Conservation (phyloP, 805 yeast genomes). For the Candida anglica region DNA sequence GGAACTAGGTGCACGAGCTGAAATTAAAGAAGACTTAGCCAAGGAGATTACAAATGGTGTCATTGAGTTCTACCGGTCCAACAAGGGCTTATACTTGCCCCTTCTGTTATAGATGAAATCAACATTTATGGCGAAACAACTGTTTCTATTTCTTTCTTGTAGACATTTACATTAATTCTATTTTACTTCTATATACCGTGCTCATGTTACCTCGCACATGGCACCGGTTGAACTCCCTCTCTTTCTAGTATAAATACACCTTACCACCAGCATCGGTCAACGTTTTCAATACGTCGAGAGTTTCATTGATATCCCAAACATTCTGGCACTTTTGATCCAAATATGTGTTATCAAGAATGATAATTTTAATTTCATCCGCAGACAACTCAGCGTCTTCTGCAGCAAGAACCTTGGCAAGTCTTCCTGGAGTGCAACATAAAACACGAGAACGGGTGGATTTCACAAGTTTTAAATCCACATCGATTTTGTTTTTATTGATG, state of each 20-base stretch:
- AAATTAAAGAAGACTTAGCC: slow-evolving; percentile 12
- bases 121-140: too few species aligned
- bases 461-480: slow-evolving; percentile 53
- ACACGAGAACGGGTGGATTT: slow-evolving; percentile 44
- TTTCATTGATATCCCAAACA: slow-evolving; percentile 56
- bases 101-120: slow-evolving; percentile 14
- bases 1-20: neutral
- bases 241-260: slow-evolving; percentile 51
- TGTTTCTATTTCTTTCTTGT: too few species aligned
- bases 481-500: slow-evolving; percentile 69
- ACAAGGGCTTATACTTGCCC: slow-evolving; percentile 21
- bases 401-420: slow-evolving; percentile 46
- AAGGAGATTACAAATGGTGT: slow-evolving; percentile 16
- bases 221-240: too few species aligned
- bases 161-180: too few species aligned
- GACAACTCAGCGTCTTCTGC: slow-evolving; percentile 39
- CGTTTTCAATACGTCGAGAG: slow-evolving; percentile 35
- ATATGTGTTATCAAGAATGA: slow-evolving; percentile 59
- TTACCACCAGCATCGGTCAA: slow-evolving; percentile 42
- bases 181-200: too few species aligned
- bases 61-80: slow-evolving; percentile 25
- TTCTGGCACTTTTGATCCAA: slow-evolving; percentile 58
- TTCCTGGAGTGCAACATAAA: slow-evolving; percentile 62
- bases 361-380: slow-evolving; percentile 43
- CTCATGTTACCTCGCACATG: too few species aligned